Evolutionary conservation across 2,329 filamentous ascomycete species (phyloP), one percentile per base, ranked within the genome.

Genomic region (Knoxdaviesia capensis): DNA sequence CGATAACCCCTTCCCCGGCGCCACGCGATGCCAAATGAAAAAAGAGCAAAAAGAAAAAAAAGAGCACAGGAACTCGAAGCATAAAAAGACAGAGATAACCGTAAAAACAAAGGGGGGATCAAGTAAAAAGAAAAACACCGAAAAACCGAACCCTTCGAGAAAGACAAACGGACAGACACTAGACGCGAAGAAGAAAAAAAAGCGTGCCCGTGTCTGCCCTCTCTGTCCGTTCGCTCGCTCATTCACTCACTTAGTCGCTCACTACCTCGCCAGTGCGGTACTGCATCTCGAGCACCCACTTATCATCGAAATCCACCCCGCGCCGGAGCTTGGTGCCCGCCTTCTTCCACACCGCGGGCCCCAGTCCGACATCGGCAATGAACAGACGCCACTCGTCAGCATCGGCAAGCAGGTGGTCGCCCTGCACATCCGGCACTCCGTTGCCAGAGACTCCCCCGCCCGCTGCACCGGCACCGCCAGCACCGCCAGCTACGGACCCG

Each of bases 281-380:
- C 45, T 57, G 61, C 59, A 90, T 71, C 51, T 79, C 75, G 9
- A 92, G 67, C 47, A 90, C 77, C 88, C 88, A 96, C 48, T 77
- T 74, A 45, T 77, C 76, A 29, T 84, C 85, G 64, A 94, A 96
- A 51, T 87, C 85, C 43, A 94, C 79, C 0, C 86, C 86, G 48
- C 83, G 77, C 20, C 86, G 74, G 41, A 85, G 74, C 54, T 81
- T 78, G 5, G 82, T 84, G 2, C 83, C 82, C 1, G 82, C 81
- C 56, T 85, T 85, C 53, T 79, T 80, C 80, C 87, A 92, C 4
- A 86, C 83, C 4, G 80, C 73, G 44, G 83, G 77, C 2, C 77
- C 77, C 9, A 94, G 72, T 1, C 90, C 88, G 48, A 94, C 79
- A 55, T 98, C 90, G 2, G 79, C 85, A 8, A 96, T 73, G 54